Evolutionary conservation across 139 green algal species (phyloP).

Genomic region (Chlorella sorokiniana): DNA sequence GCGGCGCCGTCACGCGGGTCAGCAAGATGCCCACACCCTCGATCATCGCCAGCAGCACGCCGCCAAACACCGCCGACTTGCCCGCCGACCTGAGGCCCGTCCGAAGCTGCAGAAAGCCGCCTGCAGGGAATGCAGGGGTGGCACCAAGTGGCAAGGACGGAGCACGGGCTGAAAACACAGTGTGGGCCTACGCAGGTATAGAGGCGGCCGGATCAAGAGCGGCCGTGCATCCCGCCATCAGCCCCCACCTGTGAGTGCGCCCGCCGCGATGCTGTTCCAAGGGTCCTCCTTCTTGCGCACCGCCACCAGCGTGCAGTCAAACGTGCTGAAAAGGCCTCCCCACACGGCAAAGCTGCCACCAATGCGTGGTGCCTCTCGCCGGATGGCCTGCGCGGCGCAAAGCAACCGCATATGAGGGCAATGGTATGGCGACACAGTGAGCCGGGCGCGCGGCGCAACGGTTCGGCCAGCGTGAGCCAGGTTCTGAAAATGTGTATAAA

Average conservation of each 20-base stretch:
- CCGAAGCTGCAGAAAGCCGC: constrained; percentile 92
- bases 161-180: too few relatives aligned
- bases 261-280: constrained; percentile 96
- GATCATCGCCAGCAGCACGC: constrained; percentile 95
- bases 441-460: neutral
- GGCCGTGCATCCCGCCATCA: too few relatives aligned
- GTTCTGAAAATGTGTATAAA: neutral
- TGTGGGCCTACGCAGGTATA: too few relatives aligned
- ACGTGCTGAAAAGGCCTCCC: constrained; percentile 96
- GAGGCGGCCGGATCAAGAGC: too few relatives aligned
- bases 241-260: constrained; percentile 83
- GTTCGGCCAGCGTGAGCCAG: too few relatives aligned
- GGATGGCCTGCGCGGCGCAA: constrained; percentile 80
- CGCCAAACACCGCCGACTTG: constrained; percentile 89
- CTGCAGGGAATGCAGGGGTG: constrained; percentile 22
- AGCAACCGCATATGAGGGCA: too few relatives aligned
- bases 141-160: neutral
- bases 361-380: constrained; percentile 89
- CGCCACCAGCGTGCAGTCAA: constrained; percentile 96
- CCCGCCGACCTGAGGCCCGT: constrained; percentile 76
- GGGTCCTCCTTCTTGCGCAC: constrained; percentile 96
- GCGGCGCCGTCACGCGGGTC: constrained; percentile 83
- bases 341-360: constrained; percentile 99
- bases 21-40: constrained; percentile 97
- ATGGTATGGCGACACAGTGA: neutral